Conservation (phyloP, 805 yeast species). For the Saturnispora dispora region DNA sequence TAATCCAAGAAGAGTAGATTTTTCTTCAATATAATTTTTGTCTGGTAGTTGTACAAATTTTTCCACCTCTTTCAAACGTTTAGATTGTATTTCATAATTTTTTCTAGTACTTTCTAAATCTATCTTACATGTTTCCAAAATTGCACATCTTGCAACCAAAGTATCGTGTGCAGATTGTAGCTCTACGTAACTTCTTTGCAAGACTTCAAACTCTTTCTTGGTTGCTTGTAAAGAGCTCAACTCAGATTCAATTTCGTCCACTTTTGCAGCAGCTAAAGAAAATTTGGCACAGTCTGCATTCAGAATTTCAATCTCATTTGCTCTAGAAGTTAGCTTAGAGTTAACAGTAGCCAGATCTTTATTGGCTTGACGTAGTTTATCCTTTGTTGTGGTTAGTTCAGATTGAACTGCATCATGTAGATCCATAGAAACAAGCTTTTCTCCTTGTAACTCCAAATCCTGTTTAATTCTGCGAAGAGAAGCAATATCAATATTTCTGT, state of each 20-base stretch:
- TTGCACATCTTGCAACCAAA: constrained; percentile 1
- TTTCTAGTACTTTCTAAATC: constrained; percentile 1
- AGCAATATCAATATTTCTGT: constrained; percentile 8
- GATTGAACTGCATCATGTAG: constrained; percentile 12
- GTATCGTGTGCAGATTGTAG: not conserved
- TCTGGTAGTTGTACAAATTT: constrained; percentile 11
- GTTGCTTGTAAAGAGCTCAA: constrained; percentile 1
- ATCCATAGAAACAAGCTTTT: constrained; percentile 11
- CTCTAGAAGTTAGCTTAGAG: not conserved
- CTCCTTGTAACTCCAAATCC: constrained; percentile 13
- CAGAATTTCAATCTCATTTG: constrained; percentile 3
- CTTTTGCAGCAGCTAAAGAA: constrained; percentile 2
- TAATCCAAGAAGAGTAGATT: constrained; percentile 16
- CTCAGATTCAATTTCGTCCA: constrained; percentile 5
- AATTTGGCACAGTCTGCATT: not conserved
- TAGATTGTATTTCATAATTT: not conserved
- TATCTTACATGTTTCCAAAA: not conserved
- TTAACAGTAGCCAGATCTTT: constrained; percentile 8
- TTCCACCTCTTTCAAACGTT: constrained; percentile 5
- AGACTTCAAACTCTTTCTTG: constrained; percentile 6
- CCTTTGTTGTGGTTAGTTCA: constrained; percentile 6
- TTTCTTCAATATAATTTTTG: constrained; percentile 18
- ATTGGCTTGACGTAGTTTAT: constrained; percentile 4
- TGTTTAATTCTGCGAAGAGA: constrained; percentile 7
- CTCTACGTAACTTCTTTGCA: constrained; percentile 5